Conservation (phyloP, 352 stramenopile species). For the Globisporangium orthogonon region DNA sequence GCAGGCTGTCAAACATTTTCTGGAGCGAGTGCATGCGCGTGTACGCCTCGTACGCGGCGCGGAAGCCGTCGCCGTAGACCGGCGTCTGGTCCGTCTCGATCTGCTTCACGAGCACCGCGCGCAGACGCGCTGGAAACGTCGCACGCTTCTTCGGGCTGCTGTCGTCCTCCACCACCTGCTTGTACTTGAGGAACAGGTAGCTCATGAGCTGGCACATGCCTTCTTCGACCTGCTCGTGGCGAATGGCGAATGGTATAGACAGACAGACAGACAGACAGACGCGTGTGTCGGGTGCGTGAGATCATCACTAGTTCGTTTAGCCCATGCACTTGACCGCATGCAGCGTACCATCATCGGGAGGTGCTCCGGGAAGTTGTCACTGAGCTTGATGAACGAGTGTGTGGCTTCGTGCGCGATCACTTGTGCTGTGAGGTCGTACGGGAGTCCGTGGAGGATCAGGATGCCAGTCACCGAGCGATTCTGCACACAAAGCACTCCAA, state of each 20-base stretch:
- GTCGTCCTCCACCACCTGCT: slow-evolving; percentile 41
- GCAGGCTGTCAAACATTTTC: slow-evolving; percentile 56
- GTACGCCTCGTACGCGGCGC: slow-evolving; percentile 53
- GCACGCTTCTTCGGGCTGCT: slow-evolving; percentile 21
- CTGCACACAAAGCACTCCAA: slow-evolving; percentile 10
- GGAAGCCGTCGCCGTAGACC: slow-evolving; percentile 68
- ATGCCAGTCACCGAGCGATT: slow-evolving; percentile 66
- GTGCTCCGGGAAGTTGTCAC: slow-evolving; percentile 52
- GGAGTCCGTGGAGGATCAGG: slow-evolving; percentile 61
- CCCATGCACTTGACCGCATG: background rate
- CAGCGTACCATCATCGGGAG: slow-evolving; percentile 29
- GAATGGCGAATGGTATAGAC: background rate
- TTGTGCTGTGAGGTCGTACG: slow-evolving; percentile 67
- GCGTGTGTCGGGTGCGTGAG: no score
- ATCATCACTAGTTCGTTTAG: background rate
- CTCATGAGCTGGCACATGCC: slow-evolving; percentile 74
- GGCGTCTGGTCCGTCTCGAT: slow-evolving; percentile 50
- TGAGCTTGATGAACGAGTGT: slow-evolving; percentile 69
- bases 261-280: no score
- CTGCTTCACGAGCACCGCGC: slow-evolving; percentile 60
- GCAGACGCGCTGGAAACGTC: slow-evolving; percentile 34
- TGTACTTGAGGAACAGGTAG: slow-evolving; percentile 72
- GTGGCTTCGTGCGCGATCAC: slow-evolving; percentile 71
- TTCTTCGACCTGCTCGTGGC: slow-evolving; percentile 37
- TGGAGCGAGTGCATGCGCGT: slow-evolving; percentile 61